A percentile compares a stretch with the other conserved stretches of the same genome.
Evolutionary conservation across 2,329 filamentous ascomycete species (phyloP).

Genomic region (Verticillium klebahnii): DNA sequence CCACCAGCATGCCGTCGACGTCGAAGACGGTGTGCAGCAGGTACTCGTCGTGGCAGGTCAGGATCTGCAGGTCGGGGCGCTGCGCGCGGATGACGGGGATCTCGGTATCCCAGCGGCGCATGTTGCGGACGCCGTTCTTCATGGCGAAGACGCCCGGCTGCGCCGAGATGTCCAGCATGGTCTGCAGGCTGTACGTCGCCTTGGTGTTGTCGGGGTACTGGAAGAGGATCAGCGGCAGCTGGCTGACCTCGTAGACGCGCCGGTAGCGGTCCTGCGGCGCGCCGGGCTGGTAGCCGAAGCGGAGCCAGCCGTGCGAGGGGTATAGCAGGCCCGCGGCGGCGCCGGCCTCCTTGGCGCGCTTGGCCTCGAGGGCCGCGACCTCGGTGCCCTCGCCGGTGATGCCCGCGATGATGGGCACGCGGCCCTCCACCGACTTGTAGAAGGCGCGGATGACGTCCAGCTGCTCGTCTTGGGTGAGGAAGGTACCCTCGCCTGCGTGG

Average conservation of each 20-base stretch:
- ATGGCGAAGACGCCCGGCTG: conserved; percentile 49
- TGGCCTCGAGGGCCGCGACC: conserved; percentile 45
- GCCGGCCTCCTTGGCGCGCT: conserved; percentile 44
- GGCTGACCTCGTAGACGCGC: conserved; percentile 42
- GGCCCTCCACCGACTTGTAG: conserved; percentile 44
- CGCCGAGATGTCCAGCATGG: conserved; percentile 46
- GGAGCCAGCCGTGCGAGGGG: conserved; percentile 48
- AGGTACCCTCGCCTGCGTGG: conserved; percentile 50
- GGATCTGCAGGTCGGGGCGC: conserved; percentile 42
- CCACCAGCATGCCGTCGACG: conserved; percentile 49
- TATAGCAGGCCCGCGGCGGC: conserved; percentile 46
- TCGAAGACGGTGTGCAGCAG: conserved; percentile 47
- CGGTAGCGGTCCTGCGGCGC: conserved; percentile 48
- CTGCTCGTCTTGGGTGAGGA: conserved; percentile 46
- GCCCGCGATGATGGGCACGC: conserved; percentile 46
- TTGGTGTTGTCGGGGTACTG: conserved; percentile 51
- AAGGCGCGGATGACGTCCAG: conserved; percentile 45
- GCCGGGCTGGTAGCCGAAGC: conserved; percentile 49
- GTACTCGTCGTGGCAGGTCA: conserved; percentile 50
- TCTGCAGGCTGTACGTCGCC: conserved; percentile 46
- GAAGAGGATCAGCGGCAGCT: conserved; percentile 46
- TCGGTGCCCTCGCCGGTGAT: conserved; percentile 50
- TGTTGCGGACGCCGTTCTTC: conserved; percentile 53
- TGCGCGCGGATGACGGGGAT: conserved; percentile 46
- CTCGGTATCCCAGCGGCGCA: conserved; percentile 52